Conservation (phyloP, 768 basidiomycete genomes). For the Rhodocollybia butyracea region DNA sequence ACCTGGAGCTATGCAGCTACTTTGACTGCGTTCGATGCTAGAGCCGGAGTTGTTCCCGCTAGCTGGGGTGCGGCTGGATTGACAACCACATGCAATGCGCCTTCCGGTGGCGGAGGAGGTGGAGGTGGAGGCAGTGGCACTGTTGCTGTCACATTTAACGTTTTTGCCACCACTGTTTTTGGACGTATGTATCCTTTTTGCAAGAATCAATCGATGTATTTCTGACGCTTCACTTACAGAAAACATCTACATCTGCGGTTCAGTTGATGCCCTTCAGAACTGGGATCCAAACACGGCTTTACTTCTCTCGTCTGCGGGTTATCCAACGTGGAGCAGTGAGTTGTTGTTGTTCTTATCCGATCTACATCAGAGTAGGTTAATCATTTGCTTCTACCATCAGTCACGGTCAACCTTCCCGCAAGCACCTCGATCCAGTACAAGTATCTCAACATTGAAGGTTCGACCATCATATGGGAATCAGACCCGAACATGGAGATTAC, state of each 20-base stretch:
- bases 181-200: slow-evolving; percentile 45
- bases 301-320: slow-evolving; percentile 38
- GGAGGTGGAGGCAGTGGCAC: no score
- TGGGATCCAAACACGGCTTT: slow-evolving; percentile 61
- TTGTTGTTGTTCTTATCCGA: slow-evolving; percentile 17
- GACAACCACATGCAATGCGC: slow-evolving; percentile 32
- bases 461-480: slow-evolving; percentile 62
- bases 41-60: slow-evolving; percentile 35
- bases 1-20: slow-evolving; percentile 80
- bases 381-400: slow-evolving; percentile 25
- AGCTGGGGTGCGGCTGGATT: slow-evolving; percentile 69
- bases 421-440: slow-evolving; percentile 63
- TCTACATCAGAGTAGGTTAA: not conserved
- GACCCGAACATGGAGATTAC: slow-evolving; percentile 61
- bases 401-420: slow-evolving; percentile 57
- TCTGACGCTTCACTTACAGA: slow-evolving; percentile 36
- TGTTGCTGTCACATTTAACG: slow-evolving; percentile 55
- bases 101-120: slow-evolving; percentile 12
- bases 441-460: slow-evolving; percentile 60
- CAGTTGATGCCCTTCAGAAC: slow-evolving; percentile 47
- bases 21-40: slow-evolving; percentile 53
- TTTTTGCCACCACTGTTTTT: slow-evolving; percentile 53
- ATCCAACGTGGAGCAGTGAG: slow-evolving; percentile 54
- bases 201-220: not conserved
- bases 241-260: slow-evolving; percentile 67